phyloP scores from a whole-genome alignment of 2,329 filamentous ascomycete genomes.

The Cordyceps tenuipes region DNA sequence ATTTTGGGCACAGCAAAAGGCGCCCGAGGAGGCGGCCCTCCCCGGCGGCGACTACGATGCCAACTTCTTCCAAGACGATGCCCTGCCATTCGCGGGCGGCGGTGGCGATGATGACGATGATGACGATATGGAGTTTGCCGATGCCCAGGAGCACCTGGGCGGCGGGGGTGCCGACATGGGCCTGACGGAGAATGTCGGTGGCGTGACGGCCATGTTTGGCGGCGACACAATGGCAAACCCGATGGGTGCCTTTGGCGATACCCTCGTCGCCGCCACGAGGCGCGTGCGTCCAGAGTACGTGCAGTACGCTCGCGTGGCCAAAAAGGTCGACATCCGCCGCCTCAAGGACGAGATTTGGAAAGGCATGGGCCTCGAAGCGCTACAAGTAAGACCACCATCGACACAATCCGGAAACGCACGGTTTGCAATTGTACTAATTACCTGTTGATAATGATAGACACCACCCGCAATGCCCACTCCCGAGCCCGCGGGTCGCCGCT shows the following conservation, averaged over 20 bases:
- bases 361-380: slow-evolving; percentile 50
- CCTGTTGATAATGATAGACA: background rate
- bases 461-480: background rate
- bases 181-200: slow-evolving; percentile 36
- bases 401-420: background rate
- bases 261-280: slow-evolving; percentile 56
- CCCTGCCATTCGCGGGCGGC: slow-evolving; percentile 55
- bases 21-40: slow-evolving; percentile 49
- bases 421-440: background rate
- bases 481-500: background rate
- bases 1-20: slow-evolving; percentile 79
- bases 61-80: slow-evolving; percentile 93
- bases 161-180: slow-evolving; percentile 43
- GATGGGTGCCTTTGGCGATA: slow-evolving; percentile 52
- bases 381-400: slow-evolving; percentile 34
- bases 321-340: slow-evolving; percentile 61
- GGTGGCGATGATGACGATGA: slow-evolving; percentile 53
- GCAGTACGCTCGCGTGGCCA: slow-evolving; percentile 61
- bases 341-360: slow-evolving; percentile 66
- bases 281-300: slow-evolving; percentile 60
- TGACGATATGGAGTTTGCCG: slow-evolving; percentile 66
- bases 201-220: slow-evolving; percentile 43
- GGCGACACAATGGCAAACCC: slow-evolving; percentile 37
- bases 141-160: slow-evolving; percentile 67
- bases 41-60: slow-evolving; percentile 82